A percentile compares a stretch with the other conserved stretches of the same genome.
phyloP scores from a whole-genome alignment of 2,329 filamentous ascomycete species.

The Neopestalotiopsis sp. region DNA sequence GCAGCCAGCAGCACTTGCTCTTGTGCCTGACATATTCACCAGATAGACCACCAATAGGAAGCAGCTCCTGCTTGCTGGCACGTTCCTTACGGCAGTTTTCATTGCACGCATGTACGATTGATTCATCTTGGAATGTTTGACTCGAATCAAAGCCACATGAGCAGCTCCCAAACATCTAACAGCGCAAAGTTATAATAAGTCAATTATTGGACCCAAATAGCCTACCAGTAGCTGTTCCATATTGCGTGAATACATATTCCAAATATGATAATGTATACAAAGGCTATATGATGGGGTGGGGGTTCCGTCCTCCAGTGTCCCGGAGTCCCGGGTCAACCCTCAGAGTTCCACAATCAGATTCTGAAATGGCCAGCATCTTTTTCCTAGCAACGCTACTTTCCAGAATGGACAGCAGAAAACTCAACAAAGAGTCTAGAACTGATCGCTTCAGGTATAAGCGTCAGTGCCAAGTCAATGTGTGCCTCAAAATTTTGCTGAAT shows the following conservation, averaged over 20 bases:
- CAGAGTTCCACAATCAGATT: too few relatives aligned
- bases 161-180: background rate
- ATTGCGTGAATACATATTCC: background rate
- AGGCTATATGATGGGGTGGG: background rate
- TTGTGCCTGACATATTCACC: background rate
- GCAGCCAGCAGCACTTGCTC: background rate
- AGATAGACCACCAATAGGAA: background rate
- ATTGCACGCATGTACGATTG: background rate
- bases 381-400: background rate
- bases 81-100: background rate
- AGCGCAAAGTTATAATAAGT: background rate
- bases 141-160: background rate
- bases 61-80: background rate
- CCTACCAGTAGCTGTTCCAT: background rate
- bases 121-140: background rate
- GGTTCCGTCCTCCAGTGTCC: background rate
- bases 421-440: background rate
- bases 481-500: background rate
- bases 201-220: background rate
- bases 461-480: background rate
- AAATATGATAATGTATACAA: background rate
- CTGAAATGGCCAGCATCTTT: background rate
- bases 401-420: background rate
- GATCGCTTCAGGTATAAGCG: background rate
- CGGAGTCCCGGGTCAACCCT: background rate